Evolutionary conservation across 1,284 basidiomycete species (phyloP), one percentile per base, ranked within the genome.

Genomic region (Lignosus rhinocerotis): DNA sequence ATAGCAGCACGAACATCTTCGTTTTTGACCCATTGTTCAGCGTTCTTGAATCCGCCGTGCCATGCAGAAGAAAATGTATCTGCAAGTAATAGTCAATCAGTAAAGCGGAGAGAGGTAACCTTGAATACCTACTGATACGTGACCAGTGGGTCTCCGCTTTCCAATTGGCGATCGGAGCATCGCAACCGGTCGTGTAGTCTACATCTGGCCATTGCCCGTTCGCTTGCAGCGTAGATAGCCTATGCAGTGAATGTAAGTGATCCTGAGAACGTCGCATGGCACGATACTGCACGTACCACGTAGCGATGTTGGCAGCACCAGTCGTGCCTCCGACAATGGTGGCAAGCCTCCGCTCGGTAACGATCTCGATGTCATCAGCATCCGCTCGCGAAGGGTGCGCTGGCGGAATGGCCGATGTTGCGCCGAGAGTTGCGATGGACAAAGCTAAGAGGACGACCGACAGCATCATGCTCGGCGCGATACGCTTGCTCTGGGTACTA

Each of bases 161-260:
- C 86, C 86, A 88, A 66, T 84, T 87, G 5, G 85, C 84, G 10
- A 77, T 76, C 59, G 76, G 82, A 7, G 83, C 85, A 43, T 68
- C 67, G 64, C 86, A 88, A 4, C 85, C 86, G 9, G 79, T 71
- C 0, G 80, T 77, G 62, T 86, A 87, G 67, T 86, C 72, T 25
- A 87, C 75, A 44, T 74, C 80, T 0, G 81, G 75, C 84, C 84
- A 86, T 61, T 76, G 78, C 3, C 84, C 84, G 59, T 82, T 69
- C 4, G 74, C 38, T 14, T 71, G 75, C 30, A 83, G 71, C 16
- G 75, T 72, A 6, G 72, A 69, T 34, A 80, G 55, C 80, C 81
- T 83, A 31, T 19, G 21, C n/a, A 32, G 2, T 14, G 6, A 50
- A 30, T 59, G n/a, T 17, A 25, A 21, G 33, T 16, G 34, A 17